Conservation (phyloP, 2,329 filamentous ascomycete genomes). For the Fusarium sp. region DNA sequence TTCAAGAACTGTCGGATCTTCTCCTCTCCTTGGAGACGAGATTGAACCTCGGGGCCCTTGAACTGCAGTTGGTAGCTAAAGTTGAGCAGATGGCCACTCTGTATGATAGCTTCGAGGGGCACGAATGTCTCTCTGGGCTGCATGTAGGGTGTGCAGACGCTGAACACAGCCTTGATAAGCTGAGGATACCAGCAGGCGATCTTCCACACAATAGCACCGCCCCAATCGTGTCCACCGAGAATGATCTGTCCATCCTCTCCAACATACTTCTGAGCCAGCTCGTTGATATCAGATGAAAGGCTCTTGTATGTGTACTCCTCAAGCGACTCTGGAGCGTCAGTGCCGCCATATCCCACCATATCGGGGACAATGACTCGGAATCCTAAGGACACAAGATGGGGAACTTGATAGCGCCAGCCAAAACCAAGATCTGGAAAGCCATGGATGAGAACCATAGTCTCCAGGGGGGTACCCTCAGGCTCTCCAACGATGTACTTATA, state of each 20-base stretch:
- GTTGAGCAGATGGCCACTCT: conserved; percentile 67
- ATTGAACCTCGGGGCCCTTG: conserved; percentile 74
- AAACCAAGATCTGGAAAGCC: conserved; percentile 87
- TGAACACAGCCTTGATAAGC: conserved; percentile 80
- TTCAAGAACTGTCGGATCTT: conserved; percentile 78
- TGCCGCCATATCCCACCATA: conserved; percentile 87
- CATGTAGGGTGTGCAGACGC: conserved; percentile 81
- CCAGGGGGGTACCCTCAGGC: conserved; percentile 58
- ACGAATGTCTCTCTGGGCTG: conserved; percentile 66
- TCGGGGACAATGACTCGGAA: conserved; percentile 87
- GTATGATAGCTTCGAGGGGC: conserved; percentile 71
- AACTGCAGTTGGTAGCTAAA: conserved; percentile 90
- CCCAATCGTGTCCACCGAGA: conserved; percentile 94
- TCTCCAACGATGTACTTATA: conserved; percentile 75
- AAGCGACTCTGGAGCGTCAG: conserved; percentile 73
- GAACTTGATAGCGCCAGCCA: conserved; percentile 92
- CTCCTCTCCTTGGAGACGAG: conserved; percentile 66
- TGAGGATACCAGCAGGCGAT: conserved; percentile 79
- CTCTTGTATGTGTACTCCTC: conserved; percentile 77
- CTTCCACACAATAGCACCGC: conserved; percentile 81
- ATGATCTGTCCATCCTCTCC: conserved; percentile 69
- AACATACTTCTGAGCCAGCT: conserved; percentile 70
- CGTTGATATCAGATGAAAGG: conserved; percentile 79
- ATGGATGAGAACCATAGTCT: conserved; percentile 71
- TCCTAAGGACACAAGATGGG: conserved; percentile 76